Conservation (phyloP, 2,329 filamentous ascomycete species). For the Pseudogymnoascus sp. region DNA sequence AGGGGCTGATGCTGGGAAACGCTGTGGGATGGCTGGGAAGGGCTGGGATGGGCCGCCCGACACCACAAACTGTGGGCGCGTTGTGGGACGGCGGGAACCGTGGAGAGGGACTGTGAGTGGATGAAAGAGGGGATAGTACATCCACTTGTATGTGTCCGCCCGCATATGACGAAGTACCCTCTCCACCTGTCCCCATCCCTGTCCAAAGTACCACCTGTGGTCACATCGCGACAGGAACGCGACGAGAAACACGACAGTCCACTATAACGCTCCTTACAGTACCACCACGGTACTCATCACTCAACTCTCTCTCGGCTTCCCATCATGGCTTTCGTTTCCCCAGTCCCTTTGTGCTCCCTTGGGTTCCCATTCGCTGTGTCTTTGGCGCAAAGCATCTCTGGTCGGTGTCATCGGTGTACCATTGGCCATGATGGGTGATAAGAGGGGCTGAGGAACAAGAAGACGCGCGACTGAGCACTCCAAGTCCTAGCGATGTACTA, state of each 20-base stretch:
- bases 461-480: background rate
- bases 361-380: background rate
- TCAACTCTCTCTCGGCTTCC: background rate
- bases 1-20: constrained; percentile 3
- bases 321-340: background rate
- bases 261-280: background rate
- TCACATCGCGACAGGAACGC: constrained; percentile 1
- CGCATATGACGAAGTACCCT: background rate
- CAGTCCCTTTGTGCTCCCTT: background rate
- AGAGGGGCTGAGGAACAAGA: background rate
- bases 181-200: background rate
- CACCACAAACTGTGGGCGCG: background rate
- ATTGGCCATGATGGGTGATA: background rate
- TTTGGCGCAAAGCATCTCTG: background rate
- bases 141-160: background rate
- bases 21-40: background rate
- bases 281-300: background rate
- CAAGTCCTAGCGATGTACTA: background rate
- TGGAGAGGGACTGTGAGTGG: background rate
- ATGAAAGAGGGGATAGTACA: background rate
- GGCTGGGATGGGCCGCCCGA: background rate
- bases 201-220: background rate
- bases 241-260: too few relatives aligned
- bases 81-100: background rate
- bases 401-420: background rate